Base-by-base conservation (phyloP, 257 asterid genomes). In the Handroanthus guayacan region DNA sequence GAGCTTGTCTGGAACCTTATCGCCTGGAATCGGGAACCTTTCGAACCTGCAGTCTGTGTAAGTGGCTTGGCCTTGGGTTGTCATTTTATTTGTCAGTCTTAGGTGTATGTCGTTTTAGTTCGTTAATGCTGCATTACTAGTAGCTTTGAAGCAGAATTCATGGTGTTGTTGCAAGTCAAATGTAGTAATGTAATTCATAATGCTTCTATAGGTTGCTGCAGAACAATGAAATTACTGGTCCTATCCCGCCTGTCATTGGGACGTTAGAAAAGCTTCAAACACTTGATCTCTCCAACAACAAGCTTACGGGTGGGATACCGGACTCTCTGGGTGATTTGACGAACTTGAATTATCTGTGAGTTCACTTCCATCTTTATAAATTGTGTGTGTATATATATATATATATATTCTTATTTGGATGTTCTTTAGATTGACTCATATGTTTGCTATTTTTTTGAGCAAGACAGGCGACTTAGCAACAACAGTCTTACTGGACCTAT, bases 401-500 rank as follows among this genome's bases (percentile, higher is more conserved):
- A 25, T 25, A 25, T 25, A 25, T 25, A 25, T 25, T 25, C 31
- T 25, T 25, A 48, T 36, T 62, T 55, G 37, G 38, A 44, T 25
- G 12, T 56, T 67, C 25, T 44, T 61, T 78, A 48, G 61, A 75
- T 77, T 78, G 72, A 84, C 78, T 77, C 75, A 34, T 47, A 36
- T 62, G 11, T 64, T 58, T 62, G 78, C 16, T 80, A 54, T 57
- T 71, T 74, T 70, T 81, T 82, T 80, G 87, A 79, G 86, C 87
- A 86, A 84, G 85, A 69, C 90, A 95, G 99, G 85, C 96, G 97
- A 77, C 93, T 95, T 62, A 93, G 91, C 91, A 95, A 95, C 90
- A 93, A 95, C 83, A 95, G 93, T 86, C 87, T 95, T 71, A 81
- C 75, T 0, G 98, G 98, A 63, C 50, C 80, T 45, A 88, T 92